These are phyloP conservation scores for Przewalskia tangutica DNA, from an alignment of 257 asterid species.

Conservation along the genomic window DNA sequence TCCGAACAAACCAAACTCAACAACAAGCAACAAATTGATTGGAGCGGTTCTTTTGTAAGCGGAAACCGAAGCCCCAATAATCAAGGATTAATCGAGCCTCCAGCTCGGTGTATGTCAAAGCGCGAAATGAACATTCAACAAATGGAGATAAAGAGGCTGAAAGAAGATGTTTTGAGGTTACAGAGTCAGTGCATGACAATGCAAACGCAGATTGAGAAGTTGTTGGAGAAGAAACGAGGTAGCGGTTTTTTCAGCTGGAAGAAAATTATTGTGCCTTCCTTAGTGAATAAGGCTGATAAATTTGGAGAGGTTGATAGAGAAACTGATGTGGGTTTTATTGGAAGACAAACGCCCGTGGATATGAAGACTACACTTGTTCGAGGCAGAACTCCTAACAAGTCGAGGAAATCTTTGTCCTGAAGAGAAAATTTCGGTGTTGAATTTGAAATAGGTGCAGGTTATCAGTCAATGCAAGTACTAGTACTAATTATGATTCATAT, in stretches of 20 bases:
- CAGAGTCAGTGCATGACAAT: constrained; percentile 60
- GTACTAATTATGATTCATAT: no score
- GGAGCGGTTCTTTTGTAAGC: constrained; percentile 50
- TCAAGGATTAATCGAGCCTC: constrained; percentile 20
- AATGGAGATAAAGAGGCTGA: constrained; percentile 55
- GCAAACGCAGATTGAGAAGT: constrained; percentile 53
- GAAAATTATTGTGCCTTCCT: constrained; percentile 27
- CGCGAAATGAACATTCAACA: constrained; percentile 43
- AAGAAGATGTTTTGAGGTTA: constrained; percentile 57
- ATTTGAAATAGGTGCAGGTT: background rate
- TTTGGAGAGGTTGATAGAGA: constrained; percentile 12
- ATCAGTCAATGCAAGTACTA: background rate
- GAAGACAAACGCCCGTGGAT: constrained; percentile 35
- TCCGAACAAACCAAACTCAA: constrained; percentile 56
- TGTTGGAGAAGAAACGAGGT: constrained; percentile 44
- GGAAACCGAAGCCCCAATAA: constrained; percentile 36
- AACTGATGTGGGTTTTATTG: constrained; percentile 11
- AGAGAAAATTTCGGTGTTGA: background rate
- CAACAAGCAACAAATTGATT: constrained; percentile 31
- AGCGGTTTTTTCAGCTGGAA: constrained; percentile 41
- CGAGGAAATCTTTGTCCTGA: constrained; percentile 56
- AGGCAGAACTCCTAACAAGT: constrained; percentile 28
- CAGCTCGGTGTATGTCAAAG: constrained; percentile 49
- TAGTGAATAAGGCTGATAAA: constrained; percentile 15
- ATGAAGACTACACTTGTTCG: constrained; percentile 25